These are phyloP conservation scores for Forsythia suspensa DNA, from an alignment of 257 asterid genomes.

Conservation along the genomic window DNA sequence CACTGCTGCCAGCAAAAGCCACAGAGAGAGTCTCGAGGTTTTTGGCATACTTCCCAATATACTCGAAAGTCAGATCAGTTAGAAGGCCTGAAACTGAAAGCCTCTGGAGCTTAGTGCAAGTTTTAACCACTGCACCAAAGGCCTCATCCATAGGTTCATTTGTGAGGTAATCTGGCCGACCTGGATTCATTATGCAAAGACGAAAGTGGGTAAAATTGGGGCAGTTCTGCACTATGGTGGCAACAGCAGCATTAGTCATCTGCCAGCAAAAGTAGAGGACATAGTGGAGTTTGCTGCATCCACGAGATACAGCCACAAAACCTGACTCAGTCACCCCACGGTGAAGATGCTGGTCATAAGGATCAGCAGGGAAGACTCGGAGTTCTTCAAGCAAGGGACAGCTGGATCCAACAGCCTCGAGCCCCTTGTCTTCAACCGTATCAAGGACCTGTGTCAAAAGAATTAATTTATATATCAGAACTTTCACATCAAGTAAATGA, in stretches of 20 bases:
- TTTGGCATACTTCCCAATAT: constrained; percentile 73
- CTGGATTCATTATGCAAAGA: constrained; percentile 83
- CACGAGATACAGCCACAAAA: constrained; percentile 74
- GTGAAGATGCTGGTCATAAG: constrained; percentile 48
- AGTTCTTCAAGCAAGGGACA: constrained; percentile 84
- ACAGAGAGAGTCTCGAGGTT: constrained; percentile 84
- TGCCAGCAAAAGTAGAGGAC: constrained; percentile 83
- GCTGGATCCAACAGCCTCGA: constrained; percentile 68
- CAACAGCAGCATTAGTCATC: constrained; percentile 93
- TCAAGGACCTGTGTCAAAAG: constrained; percentile 57
- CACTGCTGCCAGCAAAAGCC: constrained; percentile 88
- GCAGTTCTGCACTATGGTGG: constrained; percentile 64
- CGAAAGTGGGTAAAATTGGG: constrained; percentile 91
- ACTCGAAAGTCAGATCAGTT: constrained; percentile 76
- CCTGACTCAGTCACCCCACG: constrained; percentile 79
- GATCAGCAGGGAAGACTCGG: constrained; percentile 79
- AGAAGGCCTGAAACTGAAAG: constrained; percentile 77
- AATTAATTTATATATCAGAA: constrained; percentile 10
- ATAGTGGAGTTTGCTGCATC: constrained; percentile 76
- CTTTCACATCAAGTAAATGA: background rate
- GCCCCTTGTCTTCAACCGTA: constrained; percentile 81
- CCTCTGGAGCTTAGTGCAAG: constrained; percentile 72
- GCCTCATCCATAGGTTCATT: constrained; percentile 89
- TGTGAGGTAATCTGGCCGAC: constrained; percentile 70
- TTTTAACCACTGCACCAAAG: constrained; percentile 77